Evolutionary conservation across 2,329 filamentous ascomycete genomes (phyloP), one percentile per base, ranked within the genome.

Genomic region (Phialophora macrospora): DNA sequence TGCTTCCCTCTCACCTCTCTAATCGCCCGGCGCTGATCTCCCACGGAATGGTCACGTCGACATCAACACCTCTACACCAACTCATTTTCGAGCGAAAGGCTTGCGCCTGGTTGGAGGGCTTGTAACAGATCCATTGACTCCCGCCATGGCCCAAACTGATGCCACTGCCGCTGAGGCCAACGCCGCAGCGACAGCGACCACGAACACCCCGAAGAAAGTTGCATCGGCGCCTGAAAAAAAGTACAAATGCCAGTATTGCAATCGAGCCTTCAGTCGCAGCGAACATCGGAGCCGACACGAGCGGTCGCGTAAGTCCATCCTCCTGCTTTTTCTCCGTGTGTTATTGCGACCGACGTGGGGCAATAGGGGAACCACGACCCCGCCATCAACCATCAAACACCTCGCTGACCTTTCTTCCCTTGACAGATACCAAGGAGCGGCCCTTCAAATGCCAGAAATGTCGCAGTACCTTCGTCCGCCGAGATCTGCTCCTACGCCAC

Each of bases 171-270:
- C 71, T 20, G 68, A 71, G 41, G 65, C 77, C 11, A 72, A 71
- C 46, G 69, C 71, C 32, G 69, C 67, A 62, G 62, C 62, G 41
- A 87, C 92, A 76, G 86, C 88, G 76, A 85, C 26, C 20, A 49
- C 63, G 30, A 62, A 46, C 22, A 34, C 90, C 74, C 85, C 89
- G 75, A 88, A 91, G 80, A 96, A 96, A 81, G 80, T 89, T 72
- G 84, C 90, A 68, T 82, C 89, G 73, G 89, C 88, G 73, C 92
- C 93, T 63, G 95, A 98, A 84, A 94, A 96, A 84, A 97, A 97
- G 82, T 99, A 99, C 88, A 97, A 98, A 80, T 99, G 95, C 83
- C 93, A 97, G 84, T 98, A 97, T 81, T 98, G 95, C 84, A 93
- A 93, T 81, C 87, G 95, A 80, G 95, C 95, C 70, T 99, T 99